phyloP scores from a whole-genome alignment of 345 rosid species.

The Eucalyptus cloeziana region DNA sequence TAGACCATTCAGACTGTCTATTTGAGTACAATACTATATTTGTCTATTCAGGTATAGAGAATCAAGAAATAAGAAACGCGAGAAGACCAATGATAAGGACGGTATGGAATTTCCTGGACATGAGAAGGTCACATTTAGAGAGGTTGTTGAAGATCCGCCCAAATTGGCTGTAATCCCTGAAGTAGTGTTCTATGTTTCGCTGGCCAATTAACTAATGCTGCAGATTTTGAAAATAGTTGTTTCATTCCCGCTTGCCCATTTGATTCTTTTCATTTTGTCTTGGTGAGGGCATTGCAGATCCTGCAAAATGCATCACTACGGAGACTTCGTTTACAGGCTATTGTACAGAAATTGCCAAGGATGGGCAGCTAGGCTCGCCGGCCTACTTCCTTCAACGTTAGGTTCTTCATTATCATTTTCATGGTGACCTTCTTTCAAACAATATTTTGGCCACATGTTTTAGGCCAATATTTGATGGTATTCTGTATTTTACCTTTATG shows the following conservation, averaged over 20 bases:
- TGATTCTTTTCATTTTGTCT: neutral
- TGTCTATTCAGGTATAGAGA: too few relatives aligned
- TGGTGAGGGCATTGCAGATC: conserved; percentile 29
- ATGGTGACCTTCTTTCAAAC: neutral
- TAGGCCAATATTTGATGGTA: neutral
- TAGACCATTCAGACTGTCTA: neutral
- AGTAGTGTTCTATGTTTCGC: conserved; percentile 11
- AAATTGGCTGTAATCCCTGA: conserved; percentile 47
- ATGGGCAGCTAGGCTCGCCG: conserved; percentile 60
- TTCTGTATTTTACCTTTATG: neutral
- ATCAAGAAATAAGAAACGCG: too few relatives aligned
- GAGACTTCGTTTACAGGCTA: conserved; percentile 50
- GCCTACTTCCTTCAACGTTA: conserved; percentile 24
- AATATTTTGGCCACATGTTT: neutral
- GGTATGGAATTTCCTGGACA: too few relatives aligned
- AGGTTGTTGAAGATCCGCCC: conserved; percentile 7
- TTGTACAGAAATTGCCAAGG: conserved; percentile 56
- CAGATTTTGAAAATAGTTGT: neutral
- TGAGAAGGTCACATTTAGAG: too few relatives aligned
- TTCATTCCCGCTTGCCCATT: neutral
- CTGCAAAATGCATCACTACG: conserved; percentile 41
- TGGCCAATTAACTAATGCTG: neutral
- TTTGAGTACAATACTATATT: neutral
- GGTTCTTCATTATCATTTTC: neutral
- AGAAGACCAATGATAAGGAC: too few relatives aligned